Conservation (phyloP, 495 filamentous ascomycete genomes). For the Xylaria curta region DNA sequence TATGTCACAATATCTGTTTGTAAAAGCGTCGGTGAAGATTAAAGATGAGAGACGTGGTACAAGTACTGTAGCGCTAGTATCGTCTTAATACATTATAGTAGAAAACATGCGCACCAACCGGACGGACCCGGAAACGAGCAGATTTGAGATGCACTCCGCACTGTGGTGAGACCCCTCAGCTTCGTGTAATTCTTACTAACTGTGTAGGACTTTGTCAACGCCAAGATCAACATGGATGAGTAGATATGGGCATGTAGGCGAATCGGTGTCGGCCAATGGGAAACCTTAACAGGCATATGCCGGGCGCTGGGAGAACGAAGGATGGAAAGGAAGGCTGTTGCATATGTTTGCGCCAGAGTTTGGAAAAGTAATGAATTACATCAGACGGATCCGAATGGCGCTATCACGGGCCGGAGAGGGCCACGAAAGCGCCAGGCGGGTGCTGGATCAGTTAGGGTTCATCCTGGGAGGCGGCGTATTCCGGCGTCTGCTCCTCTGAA, state of each 20-base stretch:
- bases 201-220: neutral
- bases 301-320: neutral
- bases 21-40: neutral
- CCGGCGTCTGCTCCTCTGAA: constrained; percentile 6
- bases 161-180: constrained; percentile 4
- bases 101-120: constrained; percentile 17
- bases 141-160: constrained; percentile 11
- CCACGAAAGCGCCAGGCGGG: neutral
- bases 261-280: neutral
- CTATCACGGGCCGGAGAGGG: constrained; percentile 20
- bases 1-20: neutral
- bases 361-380: constrained; percentile 6
- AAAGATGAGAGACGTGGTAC: neutral
- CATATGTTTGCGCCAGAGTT: constrained; percentile 3
- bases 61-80: neutral
- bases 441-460: neutral
- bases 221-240: constrained; percentile 5
- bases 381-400: neutral
- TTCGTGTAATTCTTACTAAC: neutral
- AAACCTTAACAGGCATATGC: neutral
- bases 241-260: neutral
- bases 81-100: neutral
- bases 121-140: constrained; percentile 22
- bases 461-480: constrained; percentile 29
- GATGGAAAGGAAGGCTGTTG: constrained; percentile 8